Conservation (phyloP, 1,139 yeast species). For the Geotrichum klebahnii region DNA sequence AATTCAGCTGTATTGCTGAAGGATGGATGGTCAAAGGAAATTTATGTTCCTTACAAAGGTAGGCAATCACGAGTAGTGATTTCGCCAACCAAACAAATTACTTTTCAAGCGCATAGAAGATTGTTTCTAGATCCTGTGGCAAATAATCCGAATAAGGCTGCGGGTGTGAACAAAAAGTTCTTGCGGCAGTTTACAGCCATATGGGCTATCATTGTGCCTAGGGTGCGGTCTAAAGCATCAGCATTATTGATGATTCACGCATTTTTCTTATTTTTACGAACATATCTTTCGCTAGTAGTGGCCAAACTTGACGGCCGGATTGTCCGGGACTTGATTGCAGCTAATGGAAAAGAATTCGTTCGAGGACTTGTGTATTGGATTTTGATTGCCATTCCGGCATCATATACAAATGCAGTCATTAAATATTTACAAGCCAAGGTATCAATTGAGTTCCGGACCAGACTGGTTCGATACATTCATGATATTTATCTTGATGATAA, state of each 20-base stretch:
- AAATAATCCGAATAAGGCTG: constrained; percentile 39
- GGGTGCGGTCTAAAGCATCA: constrained; percentile 62
- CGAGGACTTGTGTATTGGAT: constrained; percentile 84
- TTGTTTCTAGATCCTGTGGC: constrained; percentile 52
- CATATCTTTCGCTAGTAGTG: constrained; percentile 80
- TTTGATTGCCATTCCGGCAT: constrained; percentile 85
- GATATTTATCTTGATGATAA: constrained; percentile 80
- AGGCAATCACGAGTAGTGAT: constrained; percentile 51
- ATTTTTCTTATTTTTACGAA: constrained; percentile 69
- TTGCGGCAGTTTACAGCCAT: constrained; percentile 69
- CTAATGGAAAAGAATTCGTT: constrained; percentile 68
- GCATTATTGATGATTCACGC: constrained; percentile 67
- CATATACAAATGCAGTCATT: constrained; percentile 88
- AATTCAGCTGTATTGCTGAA: constrained; percentile 31
- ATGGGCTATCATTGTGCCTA: constrained; percentile 79
- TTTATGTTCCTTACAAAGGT: constrained; percentile 50
- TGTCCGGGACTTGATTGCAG: constrained; percentile 82
- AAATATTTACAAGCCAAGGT: constrained; percentile 73
- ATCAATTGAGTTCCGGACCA: constrained; percentile 79
- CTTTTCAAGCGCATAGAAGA: constrained; percentile 66
- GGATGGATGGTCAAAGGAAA: constrained; percentile 35
- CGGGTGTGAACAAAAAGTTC: constrained; percentile 53
- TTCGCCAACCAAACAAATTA: constrained; percentile 56
- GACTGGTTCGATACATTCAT: constrained; percentile 79
- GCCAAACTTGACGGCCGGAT: constrained; percentile 91